Conservation (phyloP, 768 basidiomycete species). For the Albatrellus ellisii region DNA sequence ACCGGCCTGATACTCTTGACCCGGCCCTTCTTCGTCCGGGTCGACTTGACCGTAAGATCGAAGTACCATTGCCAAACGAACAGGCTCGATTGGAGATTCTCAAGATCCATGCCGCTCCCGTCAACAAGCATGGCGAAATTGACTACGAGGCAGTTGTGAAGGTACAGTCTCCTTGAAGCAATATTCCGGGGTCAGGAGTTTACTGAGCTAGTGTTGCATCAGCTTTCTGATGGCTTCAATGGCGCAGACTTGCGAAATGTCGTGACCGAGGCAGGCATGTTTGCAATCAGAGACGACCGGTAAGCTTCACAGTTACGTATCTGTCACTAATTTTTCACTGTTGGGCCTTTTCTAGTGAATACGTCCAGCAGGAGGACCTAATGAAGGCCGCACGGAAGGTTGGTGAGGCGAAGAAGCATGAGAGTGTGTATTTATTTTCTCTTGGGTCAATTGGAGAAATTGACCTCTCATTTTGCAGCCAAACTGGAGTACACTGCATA, state of each 20-base stretch:
- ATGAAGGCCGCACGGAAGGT: conserved; percentile 95
- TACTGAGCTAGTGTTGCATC: conserved; percentile 1
- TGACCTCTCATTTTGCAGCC: neutral
- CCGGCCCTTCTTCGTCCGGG: conserved; percentile 94
- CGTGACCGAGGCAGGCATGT: conserved; percentile 95
- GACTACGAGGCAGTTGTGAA: conserved; percentile 99
- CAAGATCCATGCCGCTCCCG: conserved; percentile 90
- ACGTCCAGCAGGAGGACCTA: conserved; percentile 87
- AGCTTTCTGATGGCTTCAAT: conserved; percentile 85
- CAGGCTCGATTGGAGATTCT: conserved; percentile 93
- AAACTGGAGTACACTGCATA: conserved; percentile 8
- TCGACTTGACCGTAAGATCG: conserved; percentile 93
- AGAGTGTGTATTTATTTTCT: conserved; percentile 45
- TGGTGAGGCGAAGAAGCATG: conserved; percentile 94
- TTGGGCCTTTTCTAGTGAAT: conserved; percentile 40
- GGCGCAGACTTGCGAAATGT: conserved; percentile 95
- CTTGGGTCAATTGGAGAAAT: neutral
- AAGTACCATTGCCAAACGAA: conserved; percentile 95
- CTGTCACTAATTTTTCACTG: conserved; percentile 1
- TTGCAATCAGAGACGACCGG: conserved; percentile 95
- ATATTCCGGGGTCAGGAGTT: no score
- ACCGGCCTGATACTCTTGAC: conserved; percentile 95
- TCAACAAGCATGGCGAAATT: conserved; percentile 91
- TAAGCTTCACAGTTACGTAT: conserved; percentile 19
- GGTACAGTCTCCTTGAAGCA: conserved; percentile 31